Percentiles rank a stretch among this genome's conserved stretches.
Evolutionary conservation across 768 basidiomycete genomes (phyloP).

Genomic region (Tulasnella sp.): DNA sequence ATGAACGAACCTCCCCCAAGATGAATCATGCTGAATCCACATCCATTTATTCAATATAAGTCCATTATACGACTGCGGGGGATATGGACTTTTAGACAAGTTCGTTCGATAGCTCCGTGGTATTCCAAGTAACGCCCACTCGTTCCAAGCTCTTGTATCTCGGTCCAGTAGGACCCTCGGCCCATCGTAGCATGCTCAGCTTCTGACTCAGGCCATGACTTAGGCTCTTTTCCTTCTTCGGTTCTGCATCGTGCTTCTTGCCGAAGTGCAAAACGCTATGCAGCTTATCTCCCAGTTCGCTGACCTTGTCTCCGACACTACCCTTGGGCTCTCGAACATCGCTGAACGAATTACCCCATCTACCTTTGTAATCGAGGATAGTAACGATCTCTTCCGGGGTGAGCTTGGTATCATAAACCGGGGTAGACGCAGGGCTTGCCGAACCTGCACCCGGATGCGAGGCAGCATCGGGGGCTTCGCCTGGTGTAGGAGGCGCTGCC

Average conservation of each 20-base stretch:
- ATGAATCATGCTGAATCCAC: not conserved
- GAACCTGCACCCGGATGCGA: not conserved
- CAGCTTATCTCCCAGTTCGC: not conserved
- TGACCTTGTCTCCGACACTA: slow-evolving; percentile 2
- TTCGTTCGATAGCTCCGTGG: not conserved
- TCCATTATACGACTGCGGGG: not conserved
- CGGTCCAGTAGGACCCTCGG: slow-evolving; percentile 30
- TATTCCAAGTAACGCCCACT: slow-evolving; percentile 28
- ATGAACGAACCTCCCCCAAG: not conserved
- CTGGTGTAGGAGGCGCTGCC: slow-evolving; percentile 19
- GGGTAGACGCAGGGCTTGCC: not conserved
- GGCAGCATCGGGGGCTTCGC: slow-evolving; percentile 4
- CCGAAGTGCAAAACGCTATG: not conserved
- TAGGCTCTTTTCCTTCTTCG: slow-evolving; percentile 1
- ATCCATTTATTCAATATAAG: slow-evolving; percentile 1
- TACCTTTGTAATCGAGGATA: slow-evolving; percentile 21
- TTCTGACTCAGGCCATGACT: slow-evolving; percentile 19
- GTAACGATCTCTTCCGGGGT: slow-evolving; percentile 23
- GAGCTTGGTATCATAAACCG: not conserved
- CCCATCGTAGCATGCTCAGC: slow-evolving; percentile 29
- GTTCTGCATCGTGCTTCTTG: not conserved
- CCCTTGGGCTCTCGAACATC: slow-evolving; percentile 16
- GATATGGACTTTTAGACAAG: not conserved
- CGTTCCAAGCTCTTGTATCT: slow-evolving; percentile 31
- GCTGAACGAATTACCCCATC: slow-evolving; percentile 25